Evolutionary conservation across 164 flowering plant genomes (phyloP).

Genomic region (Dillenia suffruticosa): DNA sequence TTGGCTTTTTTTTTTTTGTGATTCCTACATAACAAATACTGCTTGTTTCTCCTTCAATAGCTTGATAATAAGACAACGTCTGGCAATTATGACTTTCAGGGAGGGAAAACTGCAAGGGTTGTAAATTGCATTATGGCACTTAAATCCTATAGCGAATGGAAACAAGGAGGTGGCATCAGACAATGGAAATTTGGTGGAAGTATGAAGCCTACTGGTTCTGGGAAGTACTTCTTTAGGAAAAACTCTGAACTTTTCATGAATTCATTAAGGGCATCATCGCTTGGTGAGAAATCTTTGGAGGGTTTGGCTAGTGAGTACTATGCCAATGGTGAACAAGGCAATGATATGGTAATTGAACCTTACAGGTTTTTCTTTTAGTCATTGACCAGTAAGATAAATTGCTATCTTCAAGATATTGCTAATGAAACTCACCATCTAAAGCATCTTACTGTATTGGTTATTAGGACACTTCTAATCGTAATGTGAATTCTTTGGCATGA

Average conservation of each 20-base stretch:
- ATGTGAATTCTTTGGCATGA: conserved; percentile 12
- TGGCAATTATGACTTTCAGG: conserved; percentile 38
- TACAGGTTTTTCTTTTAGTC: not conserved
- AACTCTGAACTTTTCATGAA: conserved; percentile 76
- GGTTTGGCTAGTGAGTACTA: not conserved
- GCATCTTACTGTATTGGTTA: too few relatives aligned
- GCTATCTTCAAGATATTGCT: too few relatives aligned
- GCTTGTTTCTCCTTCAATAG: not conserved
- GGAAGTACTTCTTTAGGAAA: conserved; percentile 63
- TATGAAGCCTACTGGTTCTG: conserved; percentile 41
- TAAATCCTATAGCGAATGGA: conserved; percentile 87
- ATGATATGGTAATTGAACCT: not conserved
- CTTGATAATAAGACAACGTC: too few relatives aligned
- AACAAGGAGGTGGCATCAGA: conserved; percentile 71
- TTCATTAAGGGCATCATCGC: conserved; percentile 56
- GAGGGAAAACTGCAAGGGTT: conserved; percentile 83
- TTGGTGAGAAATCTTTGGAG: conserved; percentile 41
- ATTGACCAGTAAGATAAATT: too few relatives aligned
- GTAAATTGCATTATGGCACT: conserved; percentile 84
- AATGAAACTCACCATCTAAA: too few relatives aligned
- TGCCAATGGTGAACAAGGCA: conserved; percentile 26
- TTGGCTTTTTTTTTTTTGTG: conserved; percentile 43
- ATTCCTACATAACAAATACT: not conserved
- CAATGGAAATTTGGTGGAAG: conserved; percentile 83
- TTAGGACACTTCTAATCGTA: too few relatives aligned